Conservation (phyloP, 2,329 filamentous ascomycete species). For the Apiospora arundinis region DNA sequence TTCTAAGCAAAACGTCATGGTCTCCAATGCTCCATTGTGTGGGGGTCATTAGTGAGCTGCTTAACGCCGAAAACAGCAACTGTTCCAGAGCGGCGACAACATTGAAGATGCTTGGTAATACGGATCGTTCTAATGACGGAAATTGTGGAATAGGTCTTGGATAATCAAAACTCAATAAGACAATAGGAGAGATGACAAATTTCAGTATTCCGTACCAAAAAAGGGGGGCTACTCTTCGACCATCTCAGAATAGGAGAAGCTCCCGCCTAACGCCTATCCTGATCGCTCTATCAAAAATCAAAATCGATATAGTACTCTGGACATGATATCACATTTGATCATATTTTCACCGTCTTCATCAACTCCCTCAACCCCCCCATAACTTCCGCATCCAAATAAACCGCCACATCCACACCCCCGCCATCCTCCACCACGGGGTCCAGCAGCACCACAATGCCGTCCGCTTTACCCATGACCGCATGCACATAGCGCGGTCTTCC, state of each 20-base stretch:
- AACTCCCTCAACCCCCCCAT: slow-evolving; percentile 22
- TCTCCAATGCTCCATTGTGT: background rate
- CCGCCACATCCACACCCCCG: slow-evolving; percentile 42
- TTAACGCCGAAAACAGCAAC: slow-evolving; percentile 4
- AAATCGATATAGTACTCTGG: too few relatives aligned
- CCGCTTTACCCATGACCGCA: slow-evolving; percentile 47
- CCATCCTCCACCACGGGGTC: slow-evolving; percentile 37
- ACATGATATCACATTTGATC: background rate
- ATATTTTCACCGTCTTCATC: background rate
- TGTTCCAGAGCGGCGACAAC: background rate
- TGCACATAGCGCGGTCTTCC: slow-evolving; percentile 46
- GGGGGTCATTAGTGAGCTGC: background rate
- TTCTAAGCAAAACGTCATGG: slow-evolving; percentile 8
- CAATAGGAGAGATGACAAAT: too few relatives aligned
- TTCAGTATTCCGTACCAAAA: too few relatives aligned
- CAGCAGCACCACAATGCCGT: slow-evolving; percentile 51
- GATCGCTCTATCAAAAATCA: too few relatives aligned
- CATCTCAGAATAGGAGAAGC: too few relatives aligned
- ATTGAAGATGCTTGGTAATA: slow-evolving; percentile 9
- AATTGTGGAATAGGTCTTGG: too few relatives aligned
- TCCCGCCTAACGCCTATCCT: too few relatives aligned
- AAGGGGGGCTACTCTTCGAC: too few relatives aligned
- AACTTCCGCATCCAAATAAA: slow-evolving; percentile 40
- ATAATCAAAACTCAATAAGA: too few relatives aligned
- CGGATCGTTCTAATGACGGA: too few relatives aligned